Evolutionary conservation across 257 asterid species (phyloP), one percentile per base, ranked within the genome.

Genomic region (Solanum arcanum): DNA sequence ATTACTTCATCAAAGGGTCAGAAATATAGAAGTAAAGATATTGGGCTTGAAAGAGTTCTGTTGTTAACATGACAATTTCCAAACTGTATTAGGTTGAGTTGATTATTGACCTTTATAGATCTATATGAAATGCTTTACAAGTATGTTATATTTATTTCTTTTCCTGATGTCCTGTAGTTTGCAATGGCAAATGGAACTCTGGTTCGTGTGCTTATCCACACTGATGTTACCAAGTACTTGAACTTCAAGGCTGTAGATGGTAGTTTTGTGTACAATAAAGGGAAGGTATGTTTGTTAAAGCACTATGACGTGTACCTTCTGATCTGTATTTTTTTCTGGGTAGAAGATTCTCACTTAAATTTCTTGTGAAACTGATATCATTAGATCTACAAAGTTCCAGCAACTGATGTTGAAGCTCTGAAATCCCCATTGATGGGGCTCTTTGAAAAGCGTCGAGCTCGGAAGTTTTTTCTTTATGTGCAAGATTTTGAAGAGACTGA

Each of bases 231-330:
- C 87, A 97, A 97, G 95, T 97, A 97, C 90, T 94, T 97, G 83
- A 93, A 95, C 94, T 97, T 97, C 94, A 97, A 97, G 96, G 99
- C 99, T 8, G 99, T 97, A 14, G 99, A 97, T 89, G 99, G 99
- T 84, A 95, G 99, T 89, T 97, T 95, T 70, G 99, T 97, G 89
- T 97, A 95, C 93, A 95, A 95, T 88, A 97, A 97, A 90, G 97
- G 97, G 86, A 97, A 97, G 98, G 99, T 95, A 84, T 86, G 91
- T 20, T 78, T 9, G 88, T 87, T 82, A 60, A 75, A 77, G 69
- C 39, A 49, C 69, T 49, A 81, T 81, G 44, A 20, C 31, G 35
- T 37, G 69, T 31, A 49, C 29, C 15, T 72, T 23, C 21, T 72
- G 33, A 27, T 68, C 20, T 6, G 16, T 29, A 14, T 6, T 25